Evolutionary conservation across 805 yeast species (phyloP).

Genomic region (Schwanniomyces pseudopolymorphus): DNA sequence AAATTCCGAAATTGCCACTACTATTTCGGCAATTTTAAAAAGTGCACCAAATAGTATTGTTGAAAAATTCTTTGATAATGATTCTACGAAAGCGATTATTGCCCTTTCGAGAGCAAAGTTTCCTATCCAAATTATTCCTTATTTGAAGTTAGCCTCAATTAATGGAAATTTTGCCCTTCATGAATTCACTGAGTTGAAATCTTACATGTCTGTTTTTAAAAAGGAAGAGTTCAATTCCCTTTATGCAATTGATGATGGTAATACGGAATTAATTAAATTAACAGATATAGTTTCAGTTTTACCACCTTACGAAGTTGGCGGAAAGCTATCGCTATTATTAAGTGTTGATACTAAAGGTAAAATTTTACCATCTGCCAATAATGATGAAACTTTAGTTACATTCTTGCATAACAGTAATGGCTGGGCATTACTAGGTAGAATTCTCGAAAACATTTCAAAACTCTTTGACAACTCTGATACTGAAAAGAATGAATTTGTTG

Average conservation of each 20-base stretch:
- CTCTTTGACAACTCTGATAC: slow-evolving; percentile 34
- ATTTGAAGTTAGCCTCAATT: slow-evolving; percentile 57
- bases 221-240: slow-evolving; percentile 37
- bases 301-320: slow-evolving; percentile 56
- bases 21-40: slow-evolving; percentile 42
- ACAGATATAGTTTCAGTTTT: slow-evolving; percentile 48
- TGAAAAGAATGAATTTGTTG: slow-evolving; percentile 40
- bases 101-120: slow-evolving; percentile 68
- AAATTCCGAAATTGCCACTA: slow-evolving; percentile 43
- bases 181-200: slow-evolving; percentile 55
- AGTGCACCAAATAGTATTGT: slow-evolving; percentile 46
- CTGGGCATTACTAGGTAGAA: slow-evolving; percentile 82
- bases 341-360: slow-evolving; percentile 65
- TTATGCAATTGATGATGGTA: slow-evolving; percentile 50
- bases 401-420: slow-evolving; percentile 79
- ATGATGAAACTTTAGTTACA: slow-evolving; percentile 47
- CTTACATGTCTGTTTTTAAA: slow-evolving; percentile 56
- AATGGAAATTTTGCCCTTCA: slow-evolving; percentile 67
- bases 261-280: slow-evolving; percentile 52
- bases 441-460: slow-evolving; percentile 61
- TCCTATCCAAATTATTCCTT: slow-evolving; percentile 64
- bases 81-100: slow-evolving; percentile 43
- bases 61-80: slow-evolving; percentile 45
- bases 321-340: slow-evolving; percentile 45
- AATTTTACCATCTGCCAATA: slow-evolving; percentile 50